These are phyloP conservation scores for Starmera caribaea DNA, from an alignment of 805 yeast species.

Conservation along the genomic window DNA sequence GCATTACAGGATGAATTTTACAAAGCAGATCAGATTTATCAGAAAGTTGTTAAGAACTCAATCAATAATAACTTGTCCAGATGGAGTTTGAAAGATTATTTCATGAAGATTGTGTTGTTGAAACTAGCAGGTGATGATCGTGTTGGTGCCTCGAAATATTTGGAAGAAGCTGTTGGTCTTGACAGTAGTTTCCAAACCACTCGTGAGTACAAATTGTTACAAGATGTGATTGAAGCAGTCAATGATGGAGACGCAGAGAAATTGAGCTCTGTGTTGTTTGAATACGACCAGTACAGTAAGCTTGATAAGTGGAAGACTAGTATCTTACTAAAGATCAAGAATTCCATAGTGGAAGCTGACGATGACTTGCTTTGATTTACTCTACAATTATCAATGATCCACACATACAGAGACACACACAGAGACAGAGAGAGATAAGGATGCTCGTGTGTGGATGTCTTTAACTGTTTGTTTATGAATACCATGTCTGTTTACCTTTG, in stretches of 20 bases:
- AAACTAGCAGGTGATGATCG: slow-evolving; percentile 76
- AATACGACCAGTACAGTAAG: slow-evolving; percentile 79
- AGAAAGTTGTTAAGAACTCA: slow-evolving; percentile 67
- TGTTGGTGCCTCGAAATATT: slow-evolving; percentile 73
- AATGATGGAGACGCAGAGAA: slow-evolving; percentile 72
- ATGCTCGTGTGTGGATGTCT: no score
- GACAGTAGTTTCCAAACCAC: slow-evolving; percentile 71
- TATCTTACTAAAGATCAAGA: slow-evolving; percentile 73
- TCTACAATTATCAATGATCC: neutral
- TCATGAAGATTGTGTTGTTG: slow-evolving; percentile 74
- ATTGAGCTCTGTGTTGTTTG: slow-evolving; percentile 65
- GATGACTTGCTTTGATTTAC: slow-evolving; percentile 38
- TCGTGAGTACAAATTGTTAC: slow-evolving; percentile 63
- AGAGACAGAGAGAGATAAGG: neutral
- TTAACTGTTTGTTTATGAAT: no score
- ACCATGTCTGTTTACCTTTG: no score
- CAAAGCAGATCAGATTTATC: slow-evolving; percentile 70
- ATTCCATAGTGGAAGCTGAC: slow-evolving; percentile 57
- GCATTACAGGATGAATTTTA: slow-evolving; percentile 68
- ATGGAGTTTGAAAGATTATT: slow-evolving; percentile 92
- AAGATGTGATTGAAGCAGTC: slow-evolving; percentile 62
- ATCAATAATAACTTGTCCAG: slow-evolving; percentile 65
- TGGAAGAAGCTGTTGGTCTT: slow-evolving; percentile 53
- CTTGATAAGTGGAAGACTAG: slow-evolving; percentile 89
- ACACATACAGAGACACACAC: neutral